These are phyloP conservation scores for Penicillium janthinellum DNA, from an alignment of 2,329 filamentous ascomycete genomes.

Conservation along the genomic window DNA sequence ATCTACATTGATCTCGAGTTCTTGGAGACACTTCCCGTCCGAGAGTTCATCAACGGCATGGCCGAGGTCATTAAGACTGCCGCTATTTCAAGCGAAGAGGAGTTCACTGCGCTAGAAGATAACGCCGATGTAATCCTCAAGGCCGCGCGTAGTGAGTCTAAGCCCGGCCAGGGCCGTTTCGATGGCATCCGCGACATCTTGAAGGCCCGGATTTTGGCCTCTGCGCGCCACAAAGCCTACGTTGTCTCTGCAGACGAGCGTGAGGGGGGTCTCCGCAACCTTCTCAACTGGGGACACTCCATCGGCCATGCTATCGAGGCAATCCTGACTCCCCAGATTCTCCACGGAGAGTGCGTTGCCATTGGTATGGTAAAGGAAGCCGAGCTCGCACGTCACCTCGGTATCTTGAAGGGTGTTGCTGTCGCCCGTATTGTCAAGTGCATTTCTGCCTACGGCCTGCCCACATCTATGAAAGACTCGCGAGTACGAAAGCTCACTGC, in stretches of 20 bases:
- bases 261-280: constrained; percentile 88
- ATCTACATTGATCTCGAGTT: constrained; percentile 95
- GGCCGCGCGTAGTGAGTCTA: constrained; percentile 65
- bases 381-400: constrained; percentile 85
- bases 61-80: constrained; percentile 97
- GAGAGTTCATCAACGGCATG: constrained; percentile 98
- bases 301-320: constrained; percentile 97
- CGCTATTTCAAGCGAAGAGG: constrained; percentile 88
- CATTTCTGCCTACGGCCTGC: constrained; percentile 89
- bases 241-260: constrained; percentile 94
- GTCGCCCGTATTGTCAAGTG: constrained; percentile 90
- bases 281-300: constrained; percentile 96
- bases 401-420: constrained; percentile 79
- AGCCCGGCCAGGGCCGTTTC: constrained; percentile 62
- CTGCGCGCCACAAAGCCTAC: constrained; percentile 88
- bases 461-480: constrained; percentile 81
- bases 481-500: constrained; percentile 79
- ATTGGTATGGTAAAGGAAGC: constrained; percentile 99
- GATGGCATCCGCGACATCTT: constrained; percentile 69
- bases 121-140: constrained; percentile 76
- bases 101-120: constrained; percentile 81
- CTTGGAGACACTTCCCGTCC: constrained; percentile 81
- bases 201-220: constrained; percentile 81
- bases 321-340: constrained; percentile 88
- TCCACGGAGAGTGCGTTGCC: constrained; percentile 93